Percentiles rank a stretch among this genome's conserved stretches.
phyloP scores from a whole-genome alignment of 257 asterid species.

The Nicotiana knightiana region DNA sequence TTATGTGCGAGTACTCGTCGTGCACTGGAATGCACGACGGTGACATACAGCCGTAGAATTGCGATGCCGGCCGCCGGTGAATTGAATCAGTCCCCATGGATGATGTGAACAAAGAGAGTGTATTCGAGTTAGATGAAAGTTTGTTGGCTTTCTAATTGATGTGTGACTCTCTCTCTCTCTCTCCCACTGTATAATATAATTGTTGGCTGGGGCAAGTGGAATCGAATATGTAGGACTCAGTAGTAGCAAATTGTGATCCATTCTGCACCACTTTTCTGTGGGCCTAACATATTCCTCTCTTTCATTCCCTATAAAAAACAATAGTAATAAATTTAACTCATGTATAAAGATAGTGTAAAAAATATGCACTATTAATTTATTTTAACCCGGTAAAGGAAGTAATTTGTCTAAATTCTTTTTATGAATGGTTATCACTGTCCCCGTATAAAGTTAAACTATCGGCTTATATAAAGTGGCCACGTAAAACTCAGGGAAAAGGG shows the following conservation, averaged over 20 bases:
- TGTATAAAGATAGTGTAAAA: too few species aligned
- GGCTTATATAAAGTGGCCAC: too few species aligned
- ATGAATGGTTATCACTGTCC: too few species aligned
- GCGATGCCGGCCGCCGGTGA: conserved; percentile 32
- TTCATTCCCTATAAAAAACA: too few species aligned
- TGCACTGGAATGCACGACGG: conserved; percentile 69
- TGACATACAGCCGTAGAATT: conserved; percentile 64
- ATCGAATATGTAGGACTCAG: not conserved
- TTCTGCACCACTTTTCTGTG: not conserved
- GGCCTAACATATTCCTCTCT: not conserved
- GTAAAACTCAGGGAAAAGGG: too few species aligned
- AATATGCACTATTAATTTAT: too few species aligned
- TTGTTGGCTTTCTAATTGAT: not conserved
- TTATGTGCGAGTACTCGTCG: conserved; percentile 61
- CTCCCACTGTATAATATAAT: not conserved
- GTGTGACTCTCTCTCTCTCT: not conserved
- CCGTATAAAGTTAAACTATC: too few species aligned
- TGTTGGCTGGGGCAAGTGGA: not conserved
- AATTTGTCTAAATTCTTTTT: too few species aligned
- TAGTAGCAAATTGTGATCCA: not conserved
- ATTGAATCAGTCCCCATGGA: conserved; percentile 38
- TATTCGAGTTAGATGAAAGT: not conserved
- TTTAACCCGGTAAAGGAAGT: too few species aligned
- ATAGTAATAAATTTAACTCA: too few species aligned
- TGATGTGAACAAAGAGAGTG: not conserved